Evolutionary conservation across 176 grass and related monocot genomes (phyloP).

Genomic region (Aegilops longissima): DNA sequence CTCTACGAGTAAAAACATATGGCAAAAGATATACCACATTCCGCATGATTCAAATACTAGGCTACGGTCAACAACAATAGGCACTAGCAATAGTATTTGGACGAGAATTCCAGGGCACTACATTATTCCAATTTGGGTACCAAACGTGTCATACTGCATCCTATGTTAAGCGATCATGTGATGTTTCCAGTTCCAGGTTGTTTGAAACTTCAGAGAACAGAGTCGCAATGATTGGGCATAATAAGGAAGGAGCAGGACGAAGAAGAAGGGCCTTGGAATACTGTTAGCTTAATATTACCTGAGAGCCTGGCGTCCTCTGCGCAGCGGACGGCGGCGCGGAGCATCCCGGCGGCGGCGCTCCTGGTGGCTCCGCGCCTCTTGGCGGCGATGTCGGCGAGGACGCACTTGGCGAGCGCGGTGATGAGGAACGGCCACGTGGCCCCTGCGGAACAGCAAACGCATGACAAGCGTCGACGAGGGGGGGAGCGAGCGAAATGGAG

Average conservation of each 20-base stretch:
- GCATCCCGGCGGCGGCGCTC: constrained; percentile 55
- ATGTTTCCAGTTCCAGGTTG: neutral
- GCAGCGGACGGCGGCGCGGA: constrained; percentile 58
- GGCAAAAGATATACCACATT: neutral
- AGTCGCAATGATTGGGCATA: too few relatives aligned
- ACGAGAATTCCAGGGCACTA: neutral
- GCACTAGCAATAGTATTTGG: neutral
- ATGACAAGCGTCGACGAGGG: neutral
- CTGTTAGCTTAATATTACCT: neutral
- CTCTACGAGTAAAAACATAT: neutral
- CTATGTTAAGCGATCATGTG: neutral
- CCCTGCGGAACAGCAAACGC: constrained; percentile 43
- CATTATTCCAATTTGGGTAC: neutral
- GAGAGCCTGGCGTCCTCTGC: constrained; percentile 61
- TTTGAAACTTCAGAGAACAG: constrained; percentile 14
- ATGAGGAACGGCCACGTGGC: constrained; percentile 72
- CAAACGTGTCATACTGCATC: neutral
- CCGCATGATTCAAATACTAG: neutral
- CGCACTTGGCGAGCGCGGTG: constrained; percentile 46
- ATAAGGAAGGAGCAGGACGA: too few relatives aligned
- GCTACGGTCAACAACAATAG: neutral
- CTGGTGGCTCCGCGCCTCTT: constrained; percentile 69
- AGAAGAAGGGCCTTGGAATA: too few relatives aligned
- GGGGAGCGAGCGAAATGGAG: too few relatives aligned
- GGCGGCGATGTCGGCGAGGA: constrained; percentile 44